Conservation (phyloP, 805 yeast genomes). For the Metschnikowia lochheadii region DNA sequence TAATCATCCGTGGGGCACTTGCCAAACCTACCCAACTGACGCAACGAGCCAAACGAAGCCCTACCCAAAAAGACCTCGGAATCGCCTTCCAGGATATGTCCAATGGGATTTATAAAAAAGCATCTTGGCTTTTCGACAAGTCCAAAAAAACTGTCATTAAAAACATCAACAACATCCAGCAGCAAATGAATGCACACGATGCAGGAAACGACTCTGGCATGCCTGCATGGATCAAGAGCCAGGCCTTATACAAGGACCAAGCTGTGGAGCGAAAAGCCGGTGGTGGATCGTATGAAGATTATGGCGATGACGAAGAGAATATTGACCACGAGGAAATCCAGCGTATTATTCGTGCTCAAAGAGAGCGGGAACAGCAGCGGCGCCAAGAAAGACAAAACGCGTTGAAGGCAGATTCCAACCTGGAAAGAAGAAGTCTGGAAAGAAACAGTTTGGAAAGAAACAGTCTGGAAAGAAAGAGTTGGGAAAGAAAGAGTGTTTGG, state of each 20-base stretch:
- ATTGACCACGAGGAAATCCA: slow-evolving; percentile 41
- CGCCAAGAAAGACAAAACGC: neutral
- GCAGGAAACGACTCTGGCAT: slow-evolving; percentile 21
- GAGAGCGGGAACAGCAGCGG: slow-evolving; percentile 23
- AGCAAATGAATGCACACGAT: slow-evolving; percentile 7
- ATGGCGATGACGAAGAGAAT: slow-evolving; percentile 47
- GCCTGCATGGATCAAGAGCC: slow-evolving; percentile 78
- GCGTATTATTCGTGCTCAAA: slow-evolving; percentile 34
- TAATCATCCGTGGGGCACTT: slow-evolving; percentile 47
- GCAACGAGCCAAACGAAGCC: neutral
- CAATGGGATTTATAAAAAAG: slow-evolving; percentile 52
- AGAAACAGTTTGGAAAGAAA: too few relatives aligned
- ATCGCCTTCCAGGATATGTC: slow-evolving; percentile 51
- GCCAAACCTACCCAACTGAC: neutral
- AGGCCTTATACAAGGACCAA: slow-evolving; percentile 42
- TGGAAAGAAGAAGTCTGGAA: neutral
- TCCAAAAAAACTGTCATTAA: slow-evolving; percentile 59
- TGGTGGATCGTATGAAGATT: slow-evolving; percentile 38
- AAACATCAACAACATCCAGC: slow-evolving; percentile 57
- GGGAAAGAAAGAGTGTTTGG: neutral
- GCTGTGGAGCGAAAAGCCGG: slow-evolving; percentile 31
- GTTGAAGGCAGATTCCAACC: neutral
- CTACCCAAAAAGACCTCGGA: slow-evolving; percentile 18
- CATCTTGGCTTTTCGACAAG: slow-evolving; percentile 53
- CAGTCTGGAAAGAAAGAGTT: neutral